Percentiles rank a stretch among this genome's conserved stretches.
These are phyloP conservation scores for Linderniella brevidens DNA, from an alignment of 257 asterid genomes.

Conservation along the genomic window DNA sequence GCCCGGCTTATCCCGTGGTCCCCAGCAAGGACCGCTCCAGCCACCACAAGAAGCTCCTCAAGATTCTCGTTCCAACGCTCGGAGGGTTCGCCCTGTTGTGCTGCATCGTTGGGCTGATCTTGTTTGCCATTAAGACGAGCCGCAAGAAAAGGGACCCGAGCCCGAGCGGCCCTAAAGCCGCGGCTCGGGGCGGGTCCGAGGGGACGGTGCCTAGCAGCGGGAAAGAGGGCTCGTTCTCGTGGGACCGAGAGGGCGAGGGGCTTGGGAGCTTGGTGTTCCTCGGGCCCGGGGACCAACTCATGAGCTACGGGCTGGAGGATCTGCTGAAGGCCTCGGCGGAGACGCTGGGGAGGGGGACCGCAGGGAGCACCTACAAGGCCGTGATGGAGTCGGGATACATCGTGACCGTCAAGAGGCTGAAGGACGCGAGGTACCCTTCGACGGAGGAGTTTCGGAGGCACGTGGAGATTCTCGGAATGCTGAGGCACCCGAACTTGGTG, in stretches of 20 bases:
- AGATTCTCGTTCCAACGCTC: conserved; percentile 24
- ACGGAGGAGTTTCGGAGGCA: conserved; percentile 73
- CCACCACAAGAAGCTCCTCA: conserved; percentile 19
- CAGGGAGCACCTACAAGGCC: conserved; percentile 89
- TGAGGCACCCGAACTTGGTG: conserved; percentile 78
- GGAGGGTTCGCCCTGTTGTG: conserved; percentile 32
- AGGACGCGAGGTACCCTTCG: conserved; percentile 56
- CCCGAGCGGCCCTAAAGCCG: conserved; percentile 18
- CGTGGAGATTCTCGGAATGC: conserved; percentile 60
- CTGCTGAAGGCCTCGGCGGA: conserved; percentile 90
- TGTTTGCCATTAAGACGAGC: conserved; percentile 12
- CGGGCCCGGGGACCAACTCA: conserved; percentile 71
- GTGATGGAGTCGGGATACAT: conserved; percentile 88
- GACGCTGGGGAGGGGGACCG: conserved; percentile 80
- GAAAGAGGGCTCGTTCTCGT: conserved; percentile 48
- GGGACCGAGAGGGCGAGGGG: conserved; percentile 83
- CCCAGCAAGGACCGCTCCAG: conserved; percentile 8
- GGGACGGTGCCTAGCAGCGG: conserved; percentile 20
- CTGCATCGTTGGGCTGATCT: conserved; percentile 5
- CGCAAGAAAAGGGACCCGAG: conserved; percentile 17
- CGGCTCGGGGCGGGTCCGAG: conserved; percentile 18
- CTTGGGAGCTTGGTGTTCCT: conserved; percentile 63
- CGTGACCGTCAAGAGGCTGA: conserved; percentile 79
- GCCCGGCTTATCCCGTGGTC: no score
- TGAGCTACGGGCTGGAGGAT: conserved; percentile 73